Conservation (phyloP, 257 asterid genomes). For the Solanum appendiculatum region DNA sequence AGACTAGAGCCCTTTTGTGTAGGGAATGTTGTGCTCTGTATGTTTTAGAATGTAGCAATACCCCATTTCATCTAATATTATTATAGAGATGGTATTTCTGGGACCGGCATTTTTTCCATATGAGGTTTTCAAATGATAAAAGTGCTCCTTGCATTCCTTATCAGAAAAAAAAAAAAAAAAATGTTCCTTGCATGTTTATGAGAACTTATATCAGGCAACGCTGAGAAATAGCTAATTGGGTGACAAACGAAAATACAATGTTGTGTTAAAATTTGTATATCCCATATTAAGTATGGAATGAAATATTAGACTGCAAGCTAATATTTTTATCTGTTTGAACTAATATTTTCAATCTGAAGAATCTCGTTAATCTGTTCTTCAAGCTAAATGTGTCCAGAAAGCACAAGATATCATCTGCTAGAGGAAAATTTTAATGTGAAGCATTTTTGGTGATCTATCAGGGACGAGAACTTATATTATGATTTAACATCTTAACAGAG, state of each 20-base stretch:
- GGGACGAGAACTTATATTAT: background rate
- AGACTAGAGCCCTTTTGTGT: background rate
- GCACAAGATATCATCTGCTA: background rate
- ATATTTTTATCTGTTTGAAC: background rate
- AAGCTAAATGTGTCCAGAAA: background rate
- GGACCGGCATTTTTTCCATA: background rate
- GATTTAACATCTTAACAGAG: constrained; percentile 29
- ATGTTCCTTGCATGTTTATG: background rate
- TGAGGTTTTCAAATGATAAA: background rate
- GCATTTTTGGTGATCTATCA: constrained; percentile 1
- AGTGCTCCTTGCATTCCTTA: background rate
- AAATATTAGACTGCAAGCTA: background rate
- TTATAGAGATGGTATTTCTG: background rate
- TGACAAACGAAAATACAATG: background rate
- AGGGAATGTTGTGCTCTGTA: background rate
- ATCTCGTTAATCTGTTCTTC: background rate
- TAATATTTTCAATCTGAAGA: background rate
- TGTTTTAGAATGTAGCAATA: background rate
- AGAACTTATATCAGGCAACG: background rate
- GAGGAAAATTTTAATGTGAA: background rate
- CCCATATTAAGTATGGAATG: background rate
- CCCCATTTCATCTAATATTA: background rate
- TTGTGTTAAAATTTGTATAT: background rate
- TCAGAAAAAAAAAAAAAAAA: background rate
- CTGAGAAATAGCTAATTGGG: background rate